phyloP scores from a whole-genome alignment of 768 basidiomycete species.

The Tricholoma matsutake region DNA sequence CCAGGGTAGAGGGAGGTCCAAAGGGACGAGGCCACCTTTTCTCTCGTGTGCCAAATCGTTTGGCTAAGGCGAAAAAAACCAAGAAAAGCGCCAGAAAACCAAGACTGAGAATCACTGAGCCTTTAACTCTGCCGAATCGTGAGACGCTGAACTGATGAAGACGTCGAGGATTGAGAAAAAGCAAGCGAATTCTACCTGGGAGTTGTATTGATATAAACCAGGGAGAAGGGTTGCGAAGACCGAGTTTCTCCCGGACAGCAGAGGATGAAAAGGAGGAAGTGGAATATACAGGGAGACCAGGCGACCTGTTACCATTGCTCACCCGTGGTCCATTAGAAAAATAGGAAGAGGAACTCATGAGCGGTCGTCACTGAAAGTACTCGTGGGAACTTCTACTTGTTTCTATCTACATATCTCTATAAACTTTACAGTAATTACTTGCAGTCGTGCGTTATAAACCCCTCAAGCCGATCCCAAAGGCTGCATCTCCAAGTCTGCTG shows the following conservation, averaged over 20 bases:
- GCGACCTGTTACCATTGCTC: constrained; percentile 41
- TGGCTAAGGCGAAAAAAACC: constrained; percentile 54
- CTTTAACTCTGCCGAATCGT: constrained; percentile 58
- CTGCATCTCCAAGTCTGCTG: constrained; percentile 74
- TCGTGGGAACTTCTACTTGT: not conserved
- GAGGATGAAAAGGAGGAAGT: constrained; percentile 38
- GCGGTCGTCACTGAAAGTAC: not conserved
- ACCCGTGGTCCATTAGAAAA: constrained; percentile 37
- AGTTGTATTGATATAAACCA: constrained; percentile 64
- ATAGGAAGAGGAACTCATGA: constrained; percentile 41
- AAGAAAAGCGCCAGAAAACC: constrained; percentile 34
- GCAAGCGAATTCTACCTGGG: constrained; percentile 58
- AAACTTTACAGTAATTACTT: not conserved
- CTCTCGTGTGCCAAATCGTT: constrained; percentile 57
- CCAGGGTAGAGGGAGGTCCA: constrained; percentile 65
- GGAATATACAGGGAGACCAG: constrained; percentile 31
- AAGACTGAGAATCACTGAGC: constrained; percentile 49
- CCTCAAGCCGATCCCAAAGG: constrained; percentile 20
- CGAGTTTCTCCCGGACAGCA: constrained; percentile 65
- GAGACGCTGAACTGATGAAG: constrained; percentile 54
- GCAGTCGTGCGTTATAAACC: not conserved
- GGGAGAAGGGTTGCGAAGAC: constrained; percentile 41
- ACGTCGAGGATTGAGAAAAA: constrained; percentile 57
- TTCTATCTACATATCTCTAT: too few species aligned
- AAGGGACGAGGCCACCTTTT: constrained; percentile 63